These are phyloP conservation scores for Leccinum pellstonianum DNA, from an alignment of 768 basidiomycete species.

Conservation along the genomic window DNA sequence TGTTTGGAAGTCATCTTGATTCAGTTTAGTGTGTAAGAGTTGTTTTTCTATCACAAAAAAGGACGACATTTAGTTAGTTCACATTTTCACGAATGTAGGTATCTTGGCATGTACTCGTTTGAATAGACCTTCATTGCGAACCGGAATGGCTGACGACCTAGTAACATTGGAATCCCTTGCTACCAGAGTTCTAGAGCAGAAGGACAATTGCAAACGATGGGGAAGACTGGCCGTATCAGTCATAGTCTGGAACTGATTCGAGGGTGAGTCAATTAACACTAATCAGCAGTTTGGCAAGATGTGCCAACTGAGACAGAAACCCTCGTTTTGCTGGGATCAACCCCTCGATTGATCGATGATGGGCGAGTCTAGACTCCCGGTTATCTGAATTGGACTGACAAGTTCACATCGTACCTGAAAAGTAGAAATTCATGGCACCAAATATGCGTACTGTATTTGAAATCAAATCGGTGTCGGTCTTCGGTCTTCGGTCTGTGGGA, in stretches of 20 bases:
- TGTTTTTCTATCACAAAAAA: background rate
- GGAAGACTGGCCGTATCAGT: background rate
- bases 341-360: slow-evolving; percentile 13
- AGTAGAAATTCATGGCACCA: background rate
- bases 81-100: background rate
- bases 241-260: slow-evolving; percentile 5
- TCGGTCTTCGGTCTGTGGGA: slow-evolving; percentile 1
- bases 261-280: slow-evolving; percentile 3
- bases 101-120: slow-evolving; percentile 4
- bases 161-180: background rate
- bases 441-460: slow-evolving; percentile 16
- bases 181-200: background rate
- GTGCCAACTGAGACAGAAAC: slow-evolving; percentile 4
- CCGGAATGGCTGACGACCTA: background rate
- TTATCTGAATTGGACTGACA: background rate
- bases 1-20: background rate
- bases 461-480: slow-evolving; percentile 9
- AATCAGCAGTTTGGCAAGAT: background rate
- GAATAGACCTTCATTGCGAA: background rate
- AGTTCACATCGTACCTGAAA: background rate
- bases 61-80: background rate
- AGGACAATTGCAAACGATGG: background rate
- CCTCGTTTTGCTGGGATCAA: slow-evolving; percentile 6
- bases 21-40: slow-evolving; percentile 19
- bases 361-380: slow-evolving; percentile 4